phyloP scores from a whole-genome alignment of 2,329 filamentous ascomycete genomes.

The Hymenoscyphus infarciens region DNA sequence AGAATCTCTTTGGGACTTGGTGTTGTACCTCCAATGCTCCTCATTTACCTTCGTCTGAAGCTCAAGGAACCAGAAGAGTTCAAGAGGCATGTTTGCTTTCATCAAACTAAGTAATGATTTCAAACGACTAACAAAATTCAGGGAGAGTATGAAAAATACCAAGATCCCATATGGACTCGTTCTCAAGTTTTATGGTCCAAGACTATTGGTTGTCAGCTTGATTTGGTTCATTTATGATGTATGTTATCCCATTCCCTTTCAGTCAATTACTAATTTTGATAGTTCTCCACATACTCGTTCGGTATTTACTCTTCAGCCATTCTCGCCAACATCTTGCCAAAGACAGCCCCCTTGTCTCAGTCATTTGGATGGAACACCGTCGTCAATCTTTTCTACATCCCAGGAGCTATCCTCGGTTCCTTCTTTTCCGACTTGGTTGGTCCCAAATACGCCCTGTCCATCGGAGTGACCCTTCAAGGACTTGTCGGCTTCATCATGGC shows the following conservation, averaged over 20 bases:
- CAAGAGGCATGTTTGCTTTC: constrained; percentile 37
- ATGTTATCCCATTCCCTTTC: constrained; percentile 29
- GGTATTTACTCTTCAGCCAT: constrained; percentile 80
- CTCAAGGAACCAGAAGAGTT: constrained; percentile 79
- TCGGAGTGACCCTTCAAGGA: constrained; percentile 69
- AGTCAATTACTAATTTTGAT: neutral
- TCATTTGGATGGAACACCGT: constrained; percentile 86
- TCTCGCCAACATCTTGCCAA: constrained; percentile 53
- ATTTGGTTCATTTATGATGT: constrained; percentile 86
- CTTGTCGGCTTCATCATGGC: constrained; percentile 77
- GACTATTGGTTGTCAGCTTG: constrained; percentile 64
- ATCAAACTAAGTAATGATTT: neutral
- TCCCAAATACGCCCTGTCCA: constrained; percentile 67
- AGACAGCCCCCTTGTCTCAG: constrained; percentile 69
- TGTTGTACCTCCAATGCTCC: constrained; percentile 68
- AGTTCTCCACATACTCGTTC: constrained; percentile 72
- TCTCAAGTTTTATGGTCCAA: constrained; percentile 67
- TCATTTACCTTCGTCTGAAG: constrained; percentile 68
- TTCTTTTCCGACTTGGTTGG: constrained; percentile 76
- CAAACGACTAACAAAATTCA: constrained; percentile 18
- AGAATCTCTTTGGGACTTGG: constrained; percentile 76
- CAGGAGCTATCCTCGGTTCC: constrained; percentile 74
- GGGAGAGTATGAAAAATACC: constrained; percentile 37
- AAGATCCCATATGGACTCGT: constrained; percentile 55
- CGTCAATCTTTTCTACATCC: constrained; percentile 85